Base-by-base conservation (phyloP, 2,329 filamentous ascomycete genomes). In the Cordyceps javanica region DNA sequence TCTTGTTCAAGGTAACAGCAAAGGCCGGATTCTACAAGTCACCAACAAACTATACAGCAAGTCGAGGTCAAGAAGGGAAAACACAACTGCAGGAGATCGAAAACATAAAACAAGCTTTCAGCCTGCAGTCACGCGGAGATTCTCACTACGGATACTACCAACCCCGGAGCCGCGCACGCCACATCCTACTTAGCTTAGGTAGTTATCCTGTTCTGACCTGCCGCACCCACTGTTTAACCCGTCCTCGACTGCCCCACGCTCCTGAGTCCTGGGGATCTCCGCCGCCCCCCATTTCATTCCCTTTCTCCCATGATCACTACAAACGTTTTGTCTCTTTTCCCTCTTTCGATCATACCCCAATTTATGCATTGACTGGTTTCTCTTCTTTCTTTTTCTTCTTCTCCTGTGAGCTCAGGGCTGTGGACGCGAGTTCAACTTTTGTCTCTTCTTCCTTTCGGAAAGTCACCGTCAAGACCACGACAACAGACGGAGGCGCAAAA, bases 141-240 rank as follows among this genome's bases (percentile, higher is more conserved):
- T 38, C 38, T 46, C n/a, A 5, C 41, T 26, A n/a, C 14, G 14
- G 36, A n/a, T n/a, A n/a, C n/a, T n/a, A n/a, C 19, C 30, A 42
- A 34, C 34, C 30, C 30, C 32, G 16, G 30, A 48, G 45, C 45
- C 28, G 42, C 42, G 45, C 21, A 28, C 19, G 16, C 13, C n/a
- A n/a, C n/a, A n/a, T n/a, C n/a, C n/a, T n/a, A n/a, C n/a, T n/a
- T n/a, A n/a, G n/a, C n/a, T n/a, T n/a, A n/a, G n/a, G n/a, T n/a
- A n/a, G n/a, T n/a, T n/a, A n/a, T n/a, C 36, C 14, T 4, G 16
- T 8, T 36, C 49, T 41, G 26, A 34, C 51, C 41, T 28, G 11
- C 6, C 21, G 30, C 54, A 21, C 42, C 54, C 54, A 56, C 54
- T 56, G 10, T 42, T n/a, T 50, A 48, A 49, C 44, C 53, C 53